Base-by-base conservation (phyloP, 2,329 filamentous ascomycete species). In the Lachnellula hyalina region DNA sequence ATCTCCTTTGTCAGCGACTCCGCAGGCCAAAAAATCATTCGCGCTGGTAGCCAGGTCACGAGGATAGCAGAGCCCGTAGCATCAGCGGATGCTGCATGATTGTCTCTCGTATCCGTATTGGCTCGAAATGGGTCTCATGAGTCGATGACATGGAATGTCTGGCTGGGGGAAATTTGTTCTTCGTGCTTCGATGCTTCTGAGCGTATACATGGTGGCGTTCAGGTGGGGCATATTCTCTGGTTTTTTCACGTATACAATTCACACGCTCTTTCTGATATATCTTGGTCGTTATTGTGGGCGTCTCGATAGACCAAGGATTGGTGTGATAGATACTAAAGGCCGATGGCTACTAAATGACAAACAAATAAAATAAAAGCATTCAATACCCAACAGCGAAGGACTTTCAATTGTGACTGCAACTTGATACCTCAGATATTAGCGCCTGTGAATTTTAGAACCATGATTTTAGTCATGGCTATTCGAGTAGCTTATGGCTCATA, bases 1-100 rank as follows among this genome's bases (percentile, higher is more conserved):
- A 80, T 89, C 55, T 83, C 85, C 55, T 85, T 87, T 63, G 82
- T 90, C 71, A 91, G 89, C 71, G 92, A 96, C 70, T 87, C 85
- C 15, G 78, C 83, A 52, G 92, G 91, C 49, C 82, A 90, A 72
- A 85, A 88, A 61, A 91, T 96, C 64, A 83, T 95, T 67, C 87
- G 92, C 61, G 91, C 92, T 62, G 91, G 91, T 52, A 79, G 84
- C 66, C 92, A 96, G 75, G 82, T 89, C 56, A 96, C 92, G 64
- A 90, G 90, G 74, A 83, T 95, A 50, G 76, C 84, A 19, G 84
- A 90, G 71, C 90, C 92, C 45, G 83, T 89, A 53, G 84, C 86
- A 60, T 92, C 85, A 65, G 92, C 92, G 56, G 90, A 90, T 73
- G 90, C 91, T 61, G 91, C 91, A 67, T 93, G 73, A 62, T 54